These are phyloP conservation scores for Tricholoma matsutake DNA, from an alignment of 768 basidiomycete genomes.

Conservation along the genomic window DNA sequence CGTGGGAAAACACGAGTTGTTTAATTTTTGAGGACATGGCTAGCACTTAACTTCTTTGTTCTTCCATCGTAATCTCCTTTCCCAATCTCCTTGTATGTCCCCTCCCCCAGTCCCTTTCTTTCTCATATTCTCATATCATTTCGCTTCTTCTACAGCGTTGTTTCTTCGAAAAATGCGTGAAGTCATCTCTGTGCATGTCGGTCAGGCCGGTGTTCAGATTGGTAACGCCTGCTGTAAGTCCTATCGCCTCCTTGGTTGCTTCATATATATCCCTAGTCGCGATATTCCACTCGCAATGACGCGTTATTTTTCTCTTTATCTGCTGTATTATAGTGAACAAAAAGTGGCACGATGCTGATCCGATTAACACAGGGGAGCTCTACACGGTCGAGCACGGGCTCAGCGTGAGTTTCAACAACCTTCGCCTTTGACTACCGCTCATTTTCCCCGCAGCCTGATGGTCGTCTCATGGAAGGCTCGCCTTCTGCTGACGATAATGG, in stretches of 20 bases:
- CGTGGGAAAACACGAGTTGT: conserved; percentile 40
- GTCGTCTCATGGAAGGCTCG: conserved; percentile 75
- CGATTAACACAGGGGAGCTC: conserved; percentile 73
- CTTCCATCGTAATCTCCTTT: conserved; percentile 40
- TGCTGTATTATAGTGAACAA: not conserved
- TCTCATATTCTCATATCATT: conserved; percentile 18
- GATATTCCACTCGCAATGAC: conserved; percentile 10
- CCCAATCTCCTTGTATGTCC: conserved; percentile 26
- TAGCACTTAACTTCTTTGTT: no score
- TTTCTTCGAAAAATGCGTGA: conserved; percentile 62
- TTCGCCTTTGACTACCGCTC: conserved; percentile 9
- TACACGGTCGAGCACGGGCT: conserved; percentile 98
- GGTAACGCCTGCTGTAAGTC: conserved; percentile 94
- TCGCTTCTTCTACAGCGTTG: conserved; percentile 15
- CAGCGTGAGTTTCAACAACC: conserved; percentile 55
- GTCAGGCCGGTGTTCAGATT: conserved; percentile 94
- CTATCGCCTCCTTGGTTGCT: conserved; percentile 7
- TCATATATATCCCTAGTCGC: conserved; percentile 1
- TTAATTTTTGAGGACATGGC: conserved; percentile 38
- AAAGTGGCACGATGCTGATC: conserved; percentile 22
- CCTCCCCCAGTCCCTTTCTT: conserved; percentile 18
- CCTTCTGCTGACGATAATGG: conserved; percentile 73
- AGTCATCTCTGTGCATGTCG: conserved; percentile 96
- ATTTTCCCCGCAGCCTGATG: conserved; percentile 69
- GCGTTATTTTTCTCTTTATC: conserved; percentile 11